These are phyloP conservation scores for Euphrasia confusa DNA, from an alignment of 257 asterid genomes.

Conservation along the genomic window DNA sequence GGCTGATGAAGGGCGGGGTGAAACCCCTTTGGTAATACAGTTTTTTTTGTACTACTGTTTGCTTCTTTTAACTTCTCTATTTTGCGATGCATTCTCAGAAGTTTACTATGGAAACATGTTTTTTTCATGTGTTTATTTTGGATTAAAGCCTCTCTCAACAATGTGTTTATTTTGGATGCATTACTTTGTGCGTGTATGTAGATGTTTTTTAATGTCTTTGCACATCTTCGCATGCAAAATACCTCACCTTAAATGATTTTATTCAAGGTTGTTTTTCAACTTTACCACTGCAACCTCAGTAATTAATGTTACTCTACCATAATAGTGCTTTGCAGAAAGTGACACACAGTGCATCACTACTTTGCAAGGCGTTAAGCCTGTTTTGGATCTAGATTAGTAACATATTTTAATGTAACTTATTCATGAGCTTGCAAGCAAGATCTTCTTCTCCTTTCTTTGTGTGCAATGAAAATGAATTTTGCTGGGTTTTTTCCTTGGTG, in stretches of 20 bases:
- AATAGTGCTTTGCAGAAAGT: neutral
- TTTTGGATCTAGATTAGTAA: neutral
- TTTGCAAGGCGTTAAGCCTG: conserved; percentile 8
- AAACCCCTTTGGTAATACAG: conserved; percentile 75
- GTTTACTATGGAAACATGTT: conserved; percentile 1
- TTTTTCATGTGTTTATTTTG: conserved; percentile 11
- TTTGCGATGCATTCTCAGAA: conserved; percentile 19
- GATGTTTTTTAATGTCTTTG: conserved; percentile 13
- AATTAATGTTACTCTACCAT: neutral
- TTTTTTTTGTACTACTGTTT: conserved; percentile 12
- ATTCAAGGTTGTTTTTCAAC: neutral
- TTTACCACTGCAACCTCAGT: conserved; percentile 7
- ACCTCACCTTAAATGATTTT: conserved; percentile 11
- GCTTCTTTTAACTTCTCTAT: conserved; percentile 18
- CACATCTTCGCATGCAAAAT: conserved; percentile 10
- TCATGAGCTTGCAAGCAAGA: neutral
- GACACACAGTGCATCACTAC: conserved; percentile 4
- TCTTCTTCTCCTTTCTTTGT: neutral
- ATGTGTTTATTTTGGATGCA: conserved; percentile 12
- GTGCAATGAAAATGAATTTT: neutral
- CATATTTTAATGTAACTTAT: neutral
- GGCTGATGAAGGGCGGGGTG: conserved; percentile 96
- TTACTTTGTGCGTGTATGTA: neutral
- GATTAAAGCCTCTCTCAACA: conserved; percentile 18
- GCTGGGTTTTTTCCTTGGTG: neutral